Evolutionary conservation across 192 early-diverging fungal genomes (phyloP).

Genomic region (Coemansia javaensis): DNA sequence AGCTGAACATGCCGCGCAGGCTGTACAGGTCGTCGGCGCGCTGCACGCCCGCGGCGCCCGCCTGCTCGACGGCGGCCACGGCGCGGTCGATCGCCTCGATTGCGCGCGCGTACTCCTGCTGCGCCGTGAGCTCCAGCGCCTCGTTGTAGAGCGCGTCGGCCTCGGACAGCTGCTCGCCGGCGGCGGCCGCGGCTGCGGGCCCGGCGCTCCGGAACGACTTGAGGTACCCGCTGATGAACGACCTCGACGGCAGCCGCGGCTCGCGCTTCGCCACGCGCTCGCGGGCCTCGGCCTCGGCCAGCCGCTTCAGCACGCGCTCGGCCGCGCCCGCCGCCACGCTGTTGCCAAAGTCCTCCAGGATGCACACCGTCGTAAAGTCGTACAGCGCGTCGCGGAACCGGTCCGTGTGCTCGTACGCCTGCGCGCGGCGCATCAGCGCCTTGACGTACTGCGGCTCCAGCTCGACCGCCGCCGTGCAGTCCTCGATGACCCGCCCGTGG

Average conservation of each 20-base stretch:
- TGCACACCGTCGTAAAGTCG: constrained; percentile 88
- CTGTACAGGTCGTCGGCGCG: constrained; percentile 71
- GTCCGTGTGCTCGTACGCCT: constrained; percentile 57
- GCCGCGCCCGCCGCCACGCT: constrained; percentile 68
- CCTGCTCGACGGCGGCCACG: constrained; percentile 53
- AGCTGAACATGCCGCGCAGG: constrained; percentile 81
- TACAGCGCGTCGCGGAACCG: constrained; percentile 56
- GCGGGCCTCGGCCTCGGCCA: constrained; percentile 71
- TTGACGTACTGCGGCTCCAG: constrained; percentile 88
- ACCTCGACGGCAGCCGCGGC: constrained; percentile 77
- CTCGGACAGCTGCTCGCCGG: constrained; percentile 20
- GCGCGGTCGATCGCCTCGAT: constrained; percentile 63
- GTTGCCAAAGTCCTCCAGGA: constrained; percentile 93
- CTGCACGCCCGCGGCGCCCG: constrained; percentile 23
- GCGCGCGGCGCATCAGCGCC: constrained; percentile 70
- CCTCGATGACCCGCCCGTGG: constrained; percentile 72
- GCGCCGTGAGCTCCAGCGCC: constrained; percentile 50
- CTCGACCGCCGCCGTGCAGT: constrained; percentile 76
- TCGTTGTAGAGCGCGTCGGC: constrained; percentile 51
- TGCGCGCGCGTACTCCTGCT: constrained; percentile 59
- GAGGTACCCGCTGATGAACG: constrained; percentile 90
- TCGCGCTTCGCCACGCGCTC: constrained; percentile 59
- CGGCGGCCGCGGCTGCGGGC: constrained; percentile 14
- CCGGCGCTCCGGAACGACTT: constrained; percentile 75
- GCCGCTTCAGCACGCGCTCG: constrained; percentile 83